These are phyloP conservation scores for Cicer arietinum DNA, from an alignment of 306 rosid genomes.

Conservation along the genomic window DNA sequence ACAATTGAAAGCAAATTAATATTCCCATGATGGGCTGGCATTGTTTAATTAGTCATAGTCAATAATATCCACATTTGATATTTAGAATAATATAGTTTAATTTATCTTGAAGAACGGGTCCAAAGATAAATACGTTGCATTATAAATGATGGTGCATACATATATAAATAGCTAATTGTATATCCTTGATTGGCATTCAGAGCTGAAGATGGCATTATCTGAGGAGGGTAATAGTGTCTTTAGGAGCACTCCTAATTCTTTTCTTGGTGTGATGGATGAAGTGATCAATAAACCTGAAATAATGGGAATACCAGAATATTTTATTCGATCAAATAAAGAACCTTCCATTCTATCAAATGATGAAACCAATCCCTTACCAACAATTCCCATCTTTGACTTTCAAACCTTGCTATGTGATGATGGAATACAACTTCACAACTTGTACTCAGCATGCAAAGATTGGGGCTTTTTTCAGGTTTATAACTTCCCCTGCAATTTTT, in stretches of 20 bases:
- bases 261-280: conserved; percentile 50
- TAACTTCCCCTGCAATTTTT: background rate
- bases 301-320: conserved; percentile 52
- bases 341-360: conserved; percentile 38
- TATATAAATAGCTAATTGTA: conserved; percentile 3
- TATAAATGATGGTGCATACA: background rate
- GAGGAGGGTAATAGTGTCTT: conserved; percentile 14
- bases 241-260: conserved; percentile 37
- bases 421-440: conserved; percentile 50
- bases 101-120: background rate
- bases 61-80: conserved; percentile 2
- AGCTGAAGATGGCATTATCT: conserved; percentile 40
- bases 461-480: conserved; percentile 90
- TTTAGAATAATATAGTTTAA: background rate
- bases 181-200: background rate
- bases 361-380: conserved; percentile 32
- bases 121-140: background rate
- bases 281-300: conserved; percentile 29
- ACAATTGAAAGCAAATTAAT: background rate
- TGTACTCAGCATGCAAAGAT: conserved; percentile 66
- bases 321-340: conserved; percentile 50
- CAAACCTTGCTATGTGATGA: conserved; percentile 26
- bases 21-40: background rate
- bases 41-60: conserved; percentile 27
- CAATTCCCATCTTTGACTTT: conserved; percentile 69